Evolutionary conservation across 192 early-diverging fungal genomes (phyloP), one percentile per base, ranked within the genome.

Genomic region (Entomortierella lignicola): DNA sequence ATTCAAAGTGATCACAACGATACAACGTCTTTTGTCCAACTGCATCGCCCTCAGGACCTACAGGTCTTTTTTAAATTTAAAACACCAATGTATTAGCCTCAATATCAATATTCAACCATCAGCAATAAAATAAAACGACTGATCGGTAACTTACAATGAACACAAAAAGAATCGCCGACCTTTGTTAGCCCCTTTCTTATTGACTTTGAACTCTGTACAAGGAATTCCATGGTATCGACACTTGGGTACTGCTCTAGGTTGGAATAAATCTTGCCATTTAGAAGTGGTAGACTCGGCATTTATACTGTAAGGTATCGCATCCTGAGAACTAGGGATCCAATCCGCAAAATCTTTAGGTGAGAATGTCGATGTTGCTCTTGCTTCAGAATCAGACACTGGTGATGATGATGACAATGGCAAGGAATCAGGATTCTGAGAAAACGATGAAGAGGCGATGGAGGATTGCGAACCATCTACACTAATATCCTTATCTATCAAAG

Each of bases 111-210:
- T 2, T 30, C 8, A 41, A n/a, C n/a, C n/a, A n/a, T n/a, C 53
- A 55, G 8, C 5, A 41, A 37, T n/a, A 57, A 23, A 55, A 47
- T 31, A 43, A 6, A 47, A 20, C 31, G 2, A 32, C 11, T 0
- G 61, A 60, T 4, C 29, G 29, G 17, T 39, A 8, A 39, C 1
- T 41, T 60, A 60, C 55, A 59, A 29, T n/a, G 57, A 58, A 69
- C 93, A 93, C 23, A 90, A 77, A 62, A 84, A 94, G 63, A 94
- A 94, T 41, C 68, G 53, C 13, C 90, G 75, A 2, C 92, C 91
- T 31, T 92, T 85, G 82, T 93, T 94, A 15, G 85, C 84, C 10
- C 93, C 92, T 26, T 85, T 55, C 71, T 94, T 94, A 65, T 88
- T 92, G 25, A 93, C 92, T 2, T 69, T 84, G 53, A 81, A 88